Percentiles rank a stretch among this genome's conserved stretches.
phyloP scores from a whole-genome alignment of 306 rosid species.

The Citrullus mucosospermus region DNA sequence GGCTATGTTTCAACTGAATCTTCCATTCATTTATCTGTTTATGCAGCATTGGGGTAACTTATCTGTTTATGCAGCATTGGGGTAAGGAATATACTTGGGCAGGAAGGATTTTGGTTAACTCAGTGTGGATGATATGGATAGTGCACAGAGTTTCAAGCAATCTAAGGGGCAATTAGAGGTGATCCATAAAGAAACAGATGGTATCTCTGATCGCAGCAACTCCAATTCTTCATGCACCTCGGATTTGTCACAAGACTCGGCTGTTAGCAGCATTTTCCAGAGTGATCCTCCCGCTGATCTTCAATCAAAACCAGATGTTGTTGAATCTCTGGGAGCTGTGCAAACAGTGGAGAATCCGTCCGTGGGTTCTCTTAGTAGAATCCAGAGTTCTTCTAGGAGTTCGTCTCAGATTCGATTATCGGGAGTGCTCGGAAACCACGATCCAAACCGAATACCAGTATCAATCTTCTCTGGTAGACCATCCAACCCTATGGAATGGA shows the following conservation, averaged over 20 bases:
- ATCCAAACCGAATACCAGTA: slow-evolving; percentile 4
- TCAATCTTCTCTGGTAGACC: slow-evolving; percentile 11
- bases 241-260: not conserved
- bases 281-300: not conserved
- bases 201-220: not conserved
- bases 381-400: not conserved
- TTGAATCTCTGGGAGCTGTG: not conserved
- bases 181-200: not conserved
- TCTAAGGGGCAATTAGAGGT: slow-evolving; percentile 1
- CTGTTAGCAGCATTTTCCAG: not conserved
- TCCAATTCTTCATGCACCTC: not conserved
- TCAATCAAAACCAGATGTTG: not conserved
- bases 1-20: not conserved
- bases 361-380: not conserved
- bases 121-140: not conserved
- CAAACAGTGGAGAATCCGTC: not conserved
- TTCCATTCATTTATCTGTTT: not conserved
- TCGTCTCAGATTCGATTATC: not conserved
- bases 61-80: not conserved
- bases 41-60: not conserved
- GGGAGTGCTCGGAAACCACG: not conserved
- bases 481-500: slow-evolving; percentile 15
- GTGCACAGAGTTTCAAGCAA: not conserved
- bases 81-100: not conserved
- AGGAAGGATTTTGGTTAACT: not conserved